A percentile compares a stretch with the other conserved stretches of the same genome.
Conservation (phyloP, 1,139 yeast species). For the Protomyces lactucae-debilis region DNA sequence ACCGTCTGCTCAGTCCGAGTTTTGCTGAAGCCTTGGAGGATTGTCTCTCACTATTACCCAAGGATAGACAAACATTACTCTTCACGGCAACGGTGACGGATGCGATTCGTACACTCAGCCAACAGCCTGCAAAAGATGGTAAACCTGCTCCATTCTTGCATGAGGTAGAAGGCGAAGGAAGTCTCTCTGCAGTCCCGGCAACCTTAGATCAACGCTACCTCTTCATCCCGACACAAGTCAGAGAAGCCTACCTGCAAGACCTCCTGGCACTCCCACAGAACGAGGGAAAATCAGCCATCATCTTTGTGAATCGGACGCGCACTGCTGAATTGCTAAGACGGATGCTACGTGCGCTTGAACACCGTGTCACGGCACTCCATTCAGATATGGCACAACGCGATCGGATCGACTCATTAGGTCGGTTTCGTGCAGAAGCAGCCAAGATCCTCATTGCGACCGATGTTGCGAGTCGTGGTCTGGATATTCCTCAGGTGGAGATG, state of each 20-base stretch:
- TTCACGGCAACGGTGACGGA: conserved; percentile 97
- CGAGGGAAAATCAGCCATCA: conserved; percentile 63
- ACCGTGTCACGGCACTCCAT: conserved; percentile 82
- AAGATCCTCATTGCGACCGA: conserved; percentile 89
- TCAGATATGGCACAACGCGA: conserved; percentile 93
- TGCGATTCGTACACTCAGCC: conserved; percentile 74
- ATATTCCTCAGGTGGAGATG: conserved; percentile 84
- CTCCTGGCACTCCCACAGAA: conserved; percentile 60
- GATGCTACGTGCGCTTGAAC: conserved; percentile 63
- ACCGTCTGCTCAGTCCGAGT: conserved; percentile 75
- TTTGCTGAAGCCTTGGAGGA: conserved; percentile 69
- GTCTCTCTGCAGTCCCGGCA: conserved; percentile 67
- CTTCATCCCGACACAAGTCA: conserved; percentile 72
- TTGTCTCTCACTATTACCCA: conserved; percentile 69
- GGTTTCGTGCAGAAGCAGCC: conserved; percentile 93
- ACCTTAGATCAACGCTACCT: conserved; percentile 57
- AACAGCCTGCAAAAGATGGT: conserved; percentile 57
- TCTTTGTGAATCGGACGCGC: conserved; percentile 83
- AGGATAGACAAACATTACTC: conserved; percentile 73
- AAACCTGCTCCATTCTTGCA: conserved; percentile 69
- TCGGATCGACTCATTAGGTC: conserved; percentile 80
- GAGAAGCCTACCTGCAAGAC: conserved; percentile 78
- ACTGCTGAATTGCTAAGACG: conserved; percentile 85
- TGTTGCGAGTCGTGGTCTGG: conserved; percentile 95
- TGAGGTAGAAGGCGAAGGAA: conserved; percentile 48